Base-by-base conservation (phyloP, 1,284 basidiomycete genomes). In the Naganishia albida region DNA sequence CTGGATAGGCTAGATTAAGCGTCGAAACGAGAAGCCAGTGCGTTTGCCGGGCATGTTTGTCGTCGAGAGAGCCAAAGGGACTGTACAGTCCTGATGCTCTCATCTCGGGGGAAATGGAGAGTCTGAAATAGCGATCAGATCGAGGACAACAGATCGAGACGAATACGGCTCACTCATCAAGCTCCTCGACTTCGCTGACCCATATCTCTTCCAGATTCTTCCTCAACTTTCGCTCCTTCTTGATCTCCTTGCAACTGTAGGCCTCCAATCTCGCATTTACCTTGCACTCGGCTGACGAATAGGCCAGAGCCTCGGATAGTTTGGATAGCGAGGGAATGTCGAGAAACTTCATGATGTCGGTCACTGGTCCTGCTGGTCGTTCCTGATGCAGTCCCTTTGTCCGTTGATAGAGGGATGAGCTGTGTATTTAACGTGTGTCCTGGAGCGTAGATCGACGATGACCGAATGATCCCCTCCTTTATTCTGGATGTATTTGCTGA, bases 201-300 rank as follows among this genome's bases (percentile, higher is more conserved):
- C 75, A 78, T 44, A 71, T 72, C 70, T 85, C 84, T 77, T 96
- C 93, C 80, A 98, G 88, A 28, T 87, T 83, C 76, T 91, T 93
- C 84, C 93, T 94, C 77, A 97, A 88, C 76, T 91, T 92, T 85
- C 94, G 93, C 84, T 99, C 96, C 75, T 91, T 90, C 71, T 91
- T 91, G 79, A 97, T 89, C 74, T 93, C 90, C 84, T 99, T 99
- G 86, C 93, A 95, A 72, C 90, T 93, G 82, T 98, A 99, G 0
- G 93, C 93, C 80, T 99, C 95, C 77, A 99, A 88, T 71, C 93
- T 87, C 43, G 92, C 94, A 77, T 91, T 88, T 20, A 97, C 91
- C 30, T 88, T 86, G 78, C 91, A 92, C 80, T 96, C 93, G 55
- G 90, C 87, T 6, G 91, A 88, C 69, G 91, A 69, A 63, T 80